Conservation (phyloP, 371 early-diverging fungal genomes). For the Paraphysoderma sedebokerense region DNA sequence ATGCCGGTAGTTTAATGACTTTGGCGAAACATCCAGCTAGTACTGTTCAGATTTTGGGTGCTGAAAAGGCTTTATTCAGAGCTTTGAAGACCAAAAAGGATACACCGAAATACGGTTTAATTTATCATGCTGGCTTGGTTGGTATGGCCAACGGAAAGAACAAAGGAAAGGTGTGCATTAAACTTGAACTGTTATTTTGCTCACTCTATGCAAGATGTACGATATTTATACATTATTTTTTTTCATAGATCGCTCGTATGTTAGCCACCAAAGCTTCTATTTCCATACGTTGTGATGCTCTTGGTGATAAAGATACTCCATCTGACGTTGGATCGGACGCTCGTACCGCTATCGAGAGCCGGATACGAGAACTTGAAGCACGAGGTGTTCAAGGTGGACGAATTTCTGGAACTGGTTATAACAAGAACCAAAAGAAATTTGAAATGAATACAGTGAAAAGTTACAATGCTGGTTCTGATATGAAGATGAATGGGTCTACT, state of each 20-base stretch:
- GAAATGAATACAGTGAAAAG: not conserved
- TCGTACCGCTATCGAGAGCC: constrained; percentile 68
- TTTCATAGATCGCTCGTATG: constrained; percentile 52
- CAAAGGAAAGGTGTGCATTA: constrained; percentile 58
- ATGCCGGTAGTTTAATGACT: constrained; percentile 80
- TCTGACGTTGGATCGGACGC: constrained; percentile 65
- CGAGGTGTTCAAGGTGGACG: constrained; percentile 15
- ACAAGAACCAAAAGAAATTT: constrained; percentile 22
- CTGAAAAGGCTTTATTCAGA: constrained; percentile 94
- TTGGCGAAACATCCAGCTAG: constrained; percentile 86
- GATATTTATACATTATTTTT: not conserved
- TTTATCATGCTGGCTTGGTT: constrained; percentile 80
- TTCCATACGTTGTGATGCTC: constrained; percentile 85
- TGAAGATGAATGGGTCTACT: not conserved
- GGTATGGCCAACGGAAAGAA: constrained; percentile 68
- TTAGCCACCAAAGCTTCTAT: constrained; percentile 86
- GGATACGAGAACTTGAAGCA: constrained; percentile 73
- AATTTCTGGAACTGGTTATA: constrained; percentile 11
- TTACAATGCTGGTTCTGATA: not conserved
- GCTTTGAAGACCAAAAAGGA: constrained; percentile 86
- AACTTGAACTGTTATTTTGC: too few species aligned
- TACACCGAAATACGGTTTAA: constrained; percentile 94
- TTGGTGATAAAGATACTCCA: constrained; percentile 43
- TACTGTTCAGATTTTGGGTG: constrained; percentile 93
- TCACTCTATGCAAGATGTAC: not conserved